Conservation (phyloP, 2,329 filamentous ascomycete species). For the Xylaria sp. region DNA sequence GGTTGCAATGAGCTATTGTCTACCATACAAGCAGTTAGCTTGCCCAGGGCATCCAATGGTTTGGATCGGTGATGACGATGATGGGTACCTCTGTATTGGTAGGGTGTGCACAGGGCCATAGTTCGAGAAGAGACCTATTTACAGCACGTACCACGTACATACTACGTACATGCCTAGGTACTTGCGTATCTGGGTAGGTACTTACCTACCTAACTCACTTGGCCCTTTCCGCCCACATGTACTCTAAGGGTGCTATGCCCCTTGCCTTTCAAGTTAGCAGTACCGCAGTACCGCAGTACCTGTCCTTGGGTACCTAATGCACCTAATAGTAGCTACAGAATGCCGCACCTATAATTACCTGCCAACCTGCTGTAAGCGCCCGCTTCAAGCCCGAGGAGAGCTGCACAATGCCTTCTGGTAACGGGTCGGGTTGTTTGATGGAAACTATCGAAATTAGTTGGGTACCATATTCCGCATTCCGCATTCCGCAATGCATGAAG, state of each 20-base stretch:
- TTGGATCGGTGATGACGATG: neutral
- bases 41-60: constrained; percentile 6
- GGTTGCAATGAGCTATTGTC: neutral
- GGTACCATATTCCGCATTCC: neutral
- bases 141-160: too few species aligned
- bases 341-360: too few species aligned
- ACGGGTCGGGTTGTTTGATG: neutral
- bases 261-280: too few species aligned
- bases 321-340: too few species aligned
- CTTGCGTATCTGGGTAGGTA: too few species aligned
- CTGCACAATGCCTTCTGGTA: neutral
- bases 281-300: too few species aligned
- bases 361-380: constrained; percentile 6
- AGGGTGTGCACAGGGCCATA: constrained; percentile 15
- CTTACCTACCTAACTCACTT: too few species aligned
- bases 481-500: constrained; percentile 1
- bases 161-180: too few species aligned
- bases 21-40: constrained; percentile 1
- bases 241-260: too few species aligned
- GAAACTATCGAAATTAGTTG: neutral
- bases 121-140: constrained; percentile 17
- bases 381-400: neutral
- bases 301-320: too few species aligned
- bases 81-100: constrained; percentile 10
- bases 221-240: too few species aligned